Evolutionary conservation across 257 asterid genomes (phyloP).

Genomic region (Lavandula angustifolia): DNA sequence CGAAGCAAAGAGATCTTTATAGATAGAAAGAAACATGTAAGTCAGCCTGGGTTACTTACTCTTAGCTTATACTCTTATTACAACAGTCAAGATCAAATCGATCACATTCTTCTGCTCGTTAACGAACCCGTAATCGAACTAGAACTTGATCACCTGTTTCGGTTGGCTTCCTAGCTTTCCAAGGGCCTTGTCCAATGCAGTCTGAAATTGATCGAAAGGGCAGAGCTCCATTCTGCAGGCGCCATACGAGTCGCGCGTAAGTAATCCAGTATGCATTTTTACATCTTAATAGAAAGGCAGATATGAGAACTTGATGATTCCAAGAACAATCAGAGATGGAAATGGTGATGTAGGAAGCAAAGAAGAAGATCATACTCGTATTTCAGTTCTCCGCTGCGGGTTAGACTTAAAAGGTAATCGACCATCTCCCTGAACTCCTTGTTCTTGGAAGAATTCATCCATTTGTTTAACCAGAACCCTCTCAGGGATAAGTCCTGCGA

Average conservation of each 20-base stretch:
- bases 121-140: not conserved
- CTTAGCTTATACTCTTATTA: too few species aligned
- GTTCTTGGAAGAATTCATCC: slow-evolving; percentile 67
- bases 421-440: slow-evolving; percentile 70
- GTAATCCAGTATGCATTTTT: not conserved
- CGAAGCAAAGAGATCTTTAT: too few species aligned
- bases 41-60: too few species aligned
- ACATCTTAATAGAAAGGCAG: not conserved
- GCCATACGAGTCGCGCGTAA: slow-evolving; percentile 2
- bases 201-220: slow-evolving; percentile 61
- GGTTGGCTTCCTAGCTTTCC: slow-evolving; percentile 93
- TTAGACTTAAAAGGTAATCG: slow-evolving; percentile 69
- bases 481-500: slow-evolving; percentile 79
- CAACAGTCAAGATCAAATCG: too few species aligned
- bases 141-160: slow-evolving; percentile 83
- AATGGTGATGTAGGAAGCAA: not conserved
- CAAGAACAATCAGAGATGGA: slow-evolving; percentile 8
- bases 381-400: slow-evolving; percentile 65
- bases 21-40: too few species aligned
- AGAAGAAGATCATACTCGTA: slow-evolving; percentile 60
- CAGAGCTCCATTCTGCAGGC: slow-evolving; percentile 77
- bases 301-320: not conserved
- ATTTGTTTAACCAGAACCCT: slow-evolving; percentile 97
- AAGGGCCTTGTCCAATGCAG: slow-evolving; percentile 78
- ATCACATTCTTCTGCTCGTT: too few species aligned